Base-by-base conservation (phyloP, 768 basidiomycete species). In the Gyrodon lividus region DNA sequence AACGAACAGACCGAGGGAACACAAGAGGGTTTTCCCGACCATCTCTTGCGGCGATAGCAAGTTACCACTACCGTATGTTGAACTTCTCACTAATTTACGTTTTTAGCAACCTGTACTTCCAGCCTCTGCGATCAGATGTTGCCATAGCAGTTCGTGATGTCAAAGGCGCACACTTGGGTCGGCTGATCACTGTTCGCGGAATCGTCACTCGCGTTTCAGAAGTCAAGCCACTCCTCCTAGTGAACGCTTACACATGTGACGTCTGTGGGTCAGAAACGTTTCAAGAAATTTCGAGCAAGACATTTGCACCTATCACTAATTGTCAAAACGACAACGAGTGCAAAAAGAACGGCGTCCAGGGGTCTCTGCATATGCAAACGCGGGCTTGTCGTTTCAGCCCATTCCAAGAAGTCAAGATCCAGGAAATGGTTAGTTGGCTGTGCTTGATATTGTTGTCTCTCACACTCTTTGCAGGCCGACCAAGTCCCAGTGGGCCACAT, bases 401-500 rank as follows among this genome's bases (percentile, higher is more conserved):
- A 0, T 99, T 98, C 77, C 97, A 99, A 67, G 97, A 99, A 70
- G 83, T 97, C 54, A 96, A 96, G 71, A 95, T 99, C 49, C 97
- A 99, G 68, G 97, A 99, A 70, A 96, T 99, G 95, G 94, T 90
- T 51, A 55, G 77, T 38, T 3, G 12, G 16, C 12, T 17, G 17
- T 48, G 44, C 33, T 44, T 34, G 30, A 0, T 38, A 5, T 5
- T 42, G 16, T 22, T n/a, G 9, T 14, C 14, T 43, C 54, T 63
- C 31, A 63, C 46, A 38, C 28, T 4, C 44, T 35, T 51, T 35
- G 0, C 60, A 93, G 93, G 90, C 96, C 22, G 96, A 98, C 64
- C 97, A 99, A 85, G 97, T 99, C 1, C 97, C 97, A 20, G 96
- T 99, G 42, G 97, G 97, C 4, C 97, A 99, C 68, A 99, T 99